Evolutionary conservation across 2,329 filamentous ascomycete genomes (phyloP).

Genomic region (Coniosporium tulheliwenetii): DNA sequence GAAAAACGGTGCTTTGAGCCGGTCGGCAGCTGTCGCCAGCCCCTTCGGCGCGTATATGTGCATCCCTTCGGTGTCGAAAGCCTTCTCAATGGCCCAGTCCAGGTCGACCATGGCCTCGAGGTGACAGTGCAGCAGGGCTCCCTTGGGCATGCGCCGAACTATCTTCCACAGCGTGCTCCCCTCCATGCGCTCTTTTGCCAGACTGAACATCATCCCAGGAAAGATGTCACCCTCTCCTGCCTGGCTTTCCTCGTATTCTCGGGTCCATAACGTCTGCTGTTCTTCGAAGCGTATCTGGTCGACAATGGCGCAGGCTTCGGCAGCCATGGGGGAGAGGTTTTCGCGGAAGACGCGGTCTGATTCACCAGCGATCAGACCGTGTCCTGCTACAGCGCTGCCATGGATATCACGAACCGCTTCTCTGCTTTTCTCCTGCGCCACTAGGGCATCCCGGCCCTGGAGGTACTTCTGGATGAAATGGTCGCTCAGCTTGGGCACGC

Average conservation of each 20-base stretch:
- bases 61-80: slow-evolving; percentile 58
- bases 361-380: background rate
- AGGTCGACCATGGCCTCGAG: slow-evolving; percentile 84
- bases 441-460: slow-evolving; percentile 56
- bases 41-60: slow-evolving; percentile 47
- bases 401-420: slow-evolving; percentile 47
- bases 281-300: slow-evolving; percentile 66
- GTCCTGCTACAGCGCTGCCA: background rate
- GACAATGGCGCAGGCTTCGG: slow-evolving; percentile 65
- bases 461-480: slow-evolving; percentile 75
- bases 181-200: slow-evolving; percentile 78
- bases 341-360: slow-evolving; percentile 55
- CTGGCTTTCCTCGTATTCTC: slow-evolving; percentile 53
- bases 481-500: slow-evolving; percentile 36
- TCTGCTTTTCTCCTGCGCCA: slow-evolving; percentile 68
- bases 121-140: slow-evolving; percentile 71
- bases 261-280: slow-evolving; percentile 60
- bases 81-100: slow-evolving; percentile 59
- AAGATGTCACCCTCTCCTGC: slow-evolving; percentile 53
- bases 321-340: slow-evolving; percentile 63
- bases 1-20: slow-evolving; percentile 37
- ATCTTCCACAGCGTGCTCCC: slow-evolving; percentile 74
- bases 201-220: slow-evolving; percentile 85
- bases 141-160: slow-evolving; percentile 76
- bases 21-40: slow-evolving; percentile 37